phyloP scores from a whole-genome alignment of 2,329 filamentous ascomycete genomes.

The Phaeosphaeriaceae sp. region DNA sequence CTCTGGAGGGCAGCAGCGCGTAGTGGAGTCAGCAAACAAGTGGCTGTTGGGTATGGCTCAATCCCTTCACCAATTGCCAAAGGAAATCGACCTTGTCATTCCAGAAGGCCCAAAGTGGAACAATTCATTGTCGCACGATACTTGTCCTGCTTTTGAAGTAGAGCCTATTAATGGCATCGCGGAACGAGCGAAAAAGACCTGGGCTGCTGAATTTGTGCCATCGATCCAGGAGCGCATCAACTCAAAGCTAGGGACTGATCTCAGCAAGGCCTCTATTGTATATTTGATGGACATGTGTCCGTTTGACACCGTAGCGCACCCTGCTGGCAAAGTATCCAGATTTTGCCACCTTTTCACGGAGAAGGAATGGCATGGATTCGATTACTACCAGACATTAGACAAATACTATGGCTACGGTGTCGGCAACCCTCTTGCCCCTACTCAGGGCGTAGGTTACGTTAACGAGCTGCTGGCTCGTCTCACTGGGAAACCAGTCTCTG shows the following conservation, averaged over 20 bases:
- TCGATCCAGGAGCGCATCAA: conserved; percentile 75
- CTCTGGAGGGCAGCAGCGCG: conserved; percentile 71
- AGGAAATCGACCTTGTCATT: conserved; percentile 64
- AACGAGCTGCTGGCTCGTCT: conserved; percentile 87
- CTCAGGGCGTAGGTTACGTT: conserved; percentile 84
- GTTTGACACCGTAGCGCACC: conserved; percentile 73
- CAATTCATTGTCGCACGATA: conserved; percentile 80
- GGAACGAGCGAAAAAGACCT: conserved; percentile 60
- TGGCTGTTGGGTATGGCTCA: conserved; percentile 77
- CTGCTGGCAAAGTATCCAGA: conserved; percentile 62
- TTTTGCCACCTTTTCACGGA: conserved; percentile 80
- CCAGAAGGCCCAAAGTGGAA: conserved; percentile 71
- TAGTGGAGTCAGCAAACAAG: conserved; percentile 75
- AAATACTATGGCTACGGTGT: conserved; percentile 85
- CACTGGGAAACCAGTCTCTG: conserved; percentile 70
- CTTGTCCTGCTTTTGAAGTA: conserved; percentile 73
- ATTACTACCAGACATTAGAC: conserved; percentile 78
- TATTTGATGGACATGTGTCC: conserved; percentile 89
- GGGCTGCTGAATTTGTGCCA: conserved; percentile 68
- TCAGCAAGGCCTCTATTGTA: conserved; percentile 68
- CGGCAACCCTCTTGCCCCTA: conserved; percentile 79
- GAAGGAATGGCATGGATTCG: conserved; percentile 77
- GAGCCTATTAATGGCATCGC: conserved; percentile 60
- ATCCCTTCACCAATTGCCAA: conserved; percentile 53
- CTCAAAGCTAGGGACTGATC: conserved; percentile 69